Base-by-base conservation (phyloP, 108 stramenopile genomes). In the Hondaea fermentalgiana region DNA sequence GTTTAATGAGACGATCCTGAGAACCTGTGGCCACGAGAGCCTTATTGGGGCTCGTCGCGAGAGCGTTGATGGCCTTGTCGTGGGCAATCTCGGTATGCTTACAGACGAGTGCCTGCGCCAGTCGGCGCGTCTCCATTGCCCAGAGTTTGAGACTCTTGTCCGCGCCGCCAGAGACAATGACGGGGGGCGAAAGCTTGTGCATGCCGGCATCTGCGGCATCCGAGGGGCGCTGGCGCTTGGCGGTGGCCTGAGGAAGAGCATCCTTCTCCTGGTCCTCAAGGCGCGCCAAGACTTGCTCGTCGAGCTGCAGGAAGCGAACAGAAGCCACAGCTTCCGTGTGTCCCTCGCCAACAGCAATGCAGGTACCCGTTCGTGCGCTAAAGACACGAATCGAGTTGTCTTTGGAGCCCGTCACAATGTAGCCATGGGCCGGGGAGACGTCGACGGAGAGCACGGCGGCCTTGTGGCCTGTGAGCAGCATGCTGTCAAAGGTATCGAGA, bases 11-110 rank as follows among this genome's bases (percentile, higher is more conserved):
- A 72, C 96, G 97, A 92, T 99, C 98, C 92, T 98, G 97, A 23
- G 96, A 97, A 43, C 97, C 98, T 57, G 97, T 97, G 60, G 97
- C 98, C 28, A 99, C 93, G 10, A 98, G 59, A 4, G 97, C 96
- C 88, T 99, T 97, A 87, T 99, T 98, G 35, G 97, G 98, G n/a
- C 97, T 95, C 49, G 97, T 90, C 8, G 97, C 95, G 29, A 99
- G 92, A 72, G 96, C 96, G 90, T 99, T 99, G 76, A 99, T 97
- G 90, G 98, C 98, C 92, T 98, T 35, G 19, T 92, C 89, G 60
- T 90, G 94, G 42, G 89, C 93, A 14, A 90, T 47, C 60, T 93
- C 91, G 60, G 92, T 93, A 51, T 89, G 72, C 43, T 72, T 88
- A 45, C 76, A 83, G 5, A 83, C 76, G 6, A 83, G 35, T 57